Percentiles rank a stretch among this genome's conserved stretches.
Evolutionary conservation across 345 rosid genomes (phyloP).

Genomic region (Pugionium dolabratum): DNA sequence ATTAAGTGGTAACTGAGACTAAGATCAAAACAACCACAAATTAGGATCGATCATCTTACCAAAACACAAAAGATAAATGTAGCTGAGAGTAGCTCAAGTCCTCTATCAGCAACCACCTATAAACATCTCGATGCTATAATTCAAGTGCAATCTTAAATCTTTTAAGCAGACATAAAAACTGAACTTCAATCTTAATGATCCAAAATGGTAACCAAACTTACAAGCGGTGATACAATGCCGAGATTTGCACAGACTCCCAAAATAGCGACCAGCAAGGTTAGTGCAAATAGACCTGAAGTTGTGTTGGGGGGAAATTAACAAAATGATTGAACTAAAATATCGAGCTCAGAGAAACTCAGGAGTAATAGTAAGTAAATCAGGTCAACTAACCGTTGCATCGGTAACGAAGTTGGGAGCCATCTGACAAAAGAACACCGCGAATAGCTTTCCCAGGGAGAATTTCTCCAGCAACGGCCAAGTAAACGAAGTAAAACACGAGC

Average conservation of each 20-base stretch:
- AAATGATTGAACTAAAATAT: neutral
- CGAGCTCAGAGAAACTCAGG: slow-evolving; percentile 3
- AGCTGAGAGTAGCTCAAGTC: slow-evolving; percentile 78
- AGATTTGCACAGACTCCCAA: slow-evolving; percentile 60
- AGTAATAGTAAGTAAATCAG: neutral
- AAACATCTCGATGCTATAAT: slow-evolving; percentile 13
- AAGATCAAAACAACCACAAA: neutral
- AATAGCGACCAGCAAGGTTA: slow-evolving; percentile 55
- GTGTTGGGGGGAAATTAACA: neutral
- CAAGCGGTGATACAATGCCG: slow-evolving; percentile 61
- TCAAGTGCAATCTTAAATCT: neutral
- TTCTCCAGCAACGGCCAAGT: slow-evolving; percentile 69
- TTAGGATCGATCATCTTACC: slow-evolving; percentile 49
- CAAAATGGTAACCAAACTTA: slow-evolving; percentile 33
- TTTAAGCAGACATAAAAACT: neutral
- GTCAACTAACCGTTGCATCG: slow-evolving; percentile 65
- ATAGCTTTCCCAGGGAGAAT: slow-evolving; percentile 66
- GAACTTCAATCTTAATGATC: neutral
- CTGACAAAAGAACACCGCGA: slow-evolving; percentile 61
- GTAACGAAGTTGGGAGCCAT: slow-evolving; percentile 69
- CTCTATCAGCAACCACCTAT: slow-evolving; percentile 81
- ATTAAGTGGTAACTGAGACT: neutral
- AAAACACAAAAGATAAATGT: slow-evolving; percentile 68
- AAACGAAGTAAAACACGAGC: slow-evolving; percentile 54
- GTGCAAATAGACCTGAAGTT: slow-evolving; percentile 55